Base-by-base conservation (phyloP, 2,329 filamentous ascomycete species). In the Acrodontium crateriforme region DNA sequence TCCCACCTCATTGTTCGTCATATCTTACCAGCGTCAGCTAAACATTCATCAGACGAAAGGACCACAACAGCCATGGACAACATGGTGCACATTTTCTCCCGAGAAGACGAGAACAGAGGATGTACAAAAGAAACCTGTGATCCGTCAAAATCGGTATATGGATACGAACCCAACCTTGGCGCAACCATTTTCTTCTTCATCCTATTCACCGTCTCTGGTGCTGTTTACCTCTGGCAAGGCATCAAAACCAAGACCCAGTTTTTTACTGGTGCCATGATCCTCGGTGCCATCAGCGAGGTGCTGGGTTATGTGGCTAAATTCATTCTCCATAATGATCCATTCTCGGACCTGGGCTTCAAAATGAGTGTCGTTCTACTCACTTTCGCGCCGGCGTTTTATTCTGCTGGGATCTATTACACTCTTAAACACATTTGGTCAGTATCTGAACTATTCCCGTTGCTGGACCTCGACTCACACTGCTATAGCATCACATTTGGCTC, bases 381-480 rank as follows among this genome's bases (percentile, higher is more conserved):
- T 7, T 50, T 63, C 14, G 56, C 50, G 0, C 61, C 61, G 1
- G 59, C 59, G 3, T 55, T 64, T 24, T 47, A 59, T 8, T 54
- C 59, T 2, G 60, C 60, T 3, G 55, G 55, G 5, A 59, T 63
- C 25, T 64, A 62, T 28, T 51, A 62, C 18, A 36, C 44, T 2
- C 36, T 53, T 10, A 41, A 45, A 14, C 45, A 46, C 3, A 34
- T 39, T 17, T 37, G 36, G 25, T 42, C 34, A 9, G 30, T 25
- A 5, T 28, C 52, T 17, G 10, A n/a, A 15, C 12, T 15, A 27
- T 10, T 8, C 19, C 11, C 16, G 18, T 16, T 10, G 8, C 3
- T 17, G 6, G 13, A 12, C 15, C 5, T 22, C 16, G 15, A 9
- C n/a, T 5, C 10, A 23, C 14, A 59, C 36, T 55, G 59, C 34